Evolutionary conservation across 148 eudicot species (phyloP).

Genomic region (Spergularia bocconei): DNA sequence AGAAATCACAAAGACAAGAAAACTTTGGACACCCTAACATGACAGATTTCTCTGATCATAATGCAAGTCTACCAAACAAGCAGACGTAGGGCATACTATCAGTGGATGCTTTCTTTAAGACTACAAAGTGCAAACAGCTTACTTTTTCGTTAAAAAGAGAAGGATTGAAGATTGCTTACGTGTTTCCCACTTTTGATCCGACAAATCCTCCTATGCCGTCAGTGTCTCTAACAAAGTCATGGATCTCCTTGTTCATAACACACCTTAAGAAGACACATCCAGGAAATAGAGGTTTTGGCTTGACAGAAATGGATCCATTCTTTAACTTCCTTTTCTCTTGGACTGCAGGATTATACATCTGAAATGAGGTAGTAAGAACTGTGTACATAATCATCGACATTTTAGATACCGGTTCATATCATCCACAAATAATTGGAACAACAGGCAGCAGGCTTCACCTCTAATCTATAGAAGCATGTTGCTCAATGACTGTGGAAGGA

Average conservation of each 20-base stretch:
- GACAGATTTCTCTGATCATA: background rate
- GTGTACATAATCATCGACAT: constrained; percentile 14
- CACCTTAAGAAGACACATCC: constrained; percentile 78
- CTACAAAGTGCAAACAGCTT: background rate
- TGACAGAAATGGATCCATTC: constrained; percentile 66
- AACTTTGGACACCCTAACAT: background rate
- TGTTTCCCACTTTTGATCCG: constrained; percentile 84
- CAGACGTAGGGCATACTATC: background rate
- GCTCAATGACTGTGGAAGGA: background rate
- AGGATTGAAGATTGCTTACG: constrained; percentile 46
- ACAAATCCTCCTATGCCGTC: constrained; percentile 81
- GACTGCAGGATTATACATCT: constrained; percentile 75
- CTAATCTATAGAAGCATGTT: background rate
- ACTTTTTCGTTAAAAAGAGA: background rate
- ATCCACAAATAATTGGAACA: background rate
- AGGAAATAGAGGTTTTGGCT: constrained; percentile 74
- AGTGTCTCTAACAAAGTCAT: constrained; percentile 73
- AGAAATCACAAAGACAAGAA: background rate
- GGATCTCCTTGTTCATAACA: constrained; percentile 79
- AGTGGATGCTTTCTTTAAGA: background rate
- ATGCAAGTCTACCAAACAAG: background rate
- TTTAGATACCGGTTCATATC: background rate
- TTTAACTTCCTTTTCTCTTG: constrained; percentile 73
- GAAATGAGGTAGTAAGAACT: constrained; percentile 30
- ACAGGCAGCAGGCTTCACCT: background rate